Percentiles rank a stretch among this genome's conserved stretches.
phyloP scores from a whole-genome alignment of 192 early-diverging fungal species.

The Coemansia sp. region DNA sequence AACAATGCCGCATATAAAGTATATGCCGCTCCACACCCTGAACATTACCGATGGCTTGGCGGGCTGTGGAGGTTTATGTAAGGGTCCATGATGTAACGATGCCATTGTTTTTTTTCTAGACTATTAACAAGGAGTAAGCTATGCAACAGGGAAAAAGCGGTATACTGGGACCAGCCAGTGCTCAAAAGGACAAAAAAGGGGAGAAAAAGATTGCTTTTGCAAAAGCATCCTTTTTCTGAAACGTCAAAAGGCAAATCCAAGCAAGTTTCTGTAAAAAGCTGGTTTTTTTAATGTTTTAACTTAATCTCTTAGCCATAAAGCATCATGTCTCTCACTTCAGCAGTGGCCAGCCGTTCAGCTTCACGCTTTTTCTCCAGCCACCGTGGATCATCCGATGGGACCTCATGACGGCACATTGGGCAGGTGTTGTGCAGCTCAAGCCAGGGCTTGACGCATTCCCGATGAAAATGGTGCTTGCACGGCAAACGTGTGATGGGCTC shows the following conservation, averaged over 20 bases:
- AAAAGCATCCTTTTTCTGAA: not conserved
- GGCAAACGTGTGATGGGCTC: constrained; percentile 31
- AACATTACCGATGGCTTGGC: constrained; percentile 12
- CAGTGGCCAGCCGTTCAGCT: constrained; percentile 16
- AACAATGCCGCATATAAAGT: constrained; percentile 17
- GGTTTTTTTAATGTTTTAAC: no score
- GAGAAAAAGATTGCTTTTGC: not conserved
- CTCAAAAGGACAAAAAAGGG: constrained; percentile 8
- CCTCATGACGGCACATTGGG: constrained; percentile 47
- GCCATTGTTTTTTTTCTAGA: not conserved
- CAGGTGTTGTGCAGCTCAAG: constrained; percentile 55
- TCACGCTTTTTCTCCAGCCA: constrained; percentile 50
- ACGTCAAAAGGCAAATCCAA: not conserved
- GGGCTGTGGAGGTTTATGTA: not conserved
- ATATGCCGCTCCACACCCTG: not conserved
- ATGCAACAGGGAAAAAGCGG: not conserved
- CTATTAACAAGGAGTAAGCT: not conserved
- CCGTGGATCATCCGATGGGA: constrained; percentile 48
- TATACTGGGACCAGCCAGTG: not conserved
- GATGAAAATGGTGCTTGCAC: constrained; percentile 42
- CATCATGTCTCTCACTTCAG: constrained; percentile 42
- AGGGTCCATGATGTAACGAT: not conserved
- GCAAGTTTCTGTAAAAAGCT: not conserved
- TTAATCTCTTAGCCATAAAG: constrained; percentile 47
- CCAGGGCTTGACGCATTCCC: constrained; percentile 44